These are phyloP conservation scores for Pseudotulostoma volvatum DNA, from an alignment of 495 filamentous ascomycete genomes.

Conservation along the genomic window DNA sequence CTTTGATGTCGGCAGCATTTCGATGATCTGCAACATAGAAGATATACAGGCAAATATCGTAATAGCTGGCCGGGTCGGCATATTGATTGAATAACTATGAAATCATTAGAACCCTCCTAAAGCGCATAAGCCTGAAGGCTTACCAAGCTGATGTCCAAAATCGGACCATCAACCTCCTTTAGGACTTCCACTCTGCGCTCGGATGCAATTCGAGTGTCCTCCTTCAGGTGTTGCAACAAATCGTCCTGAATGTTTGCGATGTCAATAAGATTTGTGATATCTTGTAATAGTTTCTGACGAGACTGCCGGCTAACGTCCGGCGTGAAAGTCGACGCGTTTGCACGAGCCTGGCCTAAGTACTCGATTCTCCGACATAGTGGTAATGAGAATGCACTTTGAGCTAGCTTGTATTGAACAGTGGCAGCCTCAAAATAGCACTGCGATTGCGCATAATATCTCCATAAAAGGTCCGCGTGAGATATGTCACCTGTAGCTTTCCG, in stretches of 20 bases:
- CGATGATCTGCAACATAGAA: conserved; percentile 79
- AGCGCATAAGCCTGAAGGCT: conserved; percentile 15
- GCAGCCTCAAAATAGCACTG: conserved; percentile 72
- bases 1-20: conserved; percentile 59
- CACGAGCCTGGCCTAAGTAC: conserved; percentile 73
- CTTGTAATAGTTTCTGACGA: conserved; percentile 61
- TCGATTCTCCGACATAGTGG: conserved; percentile 65
- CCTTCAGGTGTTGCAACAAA: conserved; percentile 59
- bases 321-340: conserved; percentile 65
- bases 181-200: conserved; percentile 46
- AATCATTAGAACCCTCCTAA: conserved; percentile 4
- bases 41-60: conserved; percentile 81
- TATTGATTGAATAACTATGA: conserved; percentile 75
- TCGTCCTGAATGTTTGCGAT: conserved; percentile 93
- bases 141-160: conserved; percentile 59
- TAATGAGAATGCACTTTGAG: conserved; percentile 60
- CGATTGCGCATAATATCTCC: conserved; percentile 70
- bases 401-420: conserved; percentile 66
- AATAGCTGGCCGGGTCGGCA: conserved; percentile 75
- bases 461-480: conserved; percentile 77
- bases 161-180: conserved; percentile 50
- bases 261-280: conserved; percentile 74
- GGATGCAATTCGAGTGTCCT: conserved; percentile 46
- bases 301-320: conserved; percentile 54
- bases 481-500: conserved; percentile 50